Conservation (phyloP, 2,329 filamentous ascomycete genomes). For the Epichloe elymi region DNA sequence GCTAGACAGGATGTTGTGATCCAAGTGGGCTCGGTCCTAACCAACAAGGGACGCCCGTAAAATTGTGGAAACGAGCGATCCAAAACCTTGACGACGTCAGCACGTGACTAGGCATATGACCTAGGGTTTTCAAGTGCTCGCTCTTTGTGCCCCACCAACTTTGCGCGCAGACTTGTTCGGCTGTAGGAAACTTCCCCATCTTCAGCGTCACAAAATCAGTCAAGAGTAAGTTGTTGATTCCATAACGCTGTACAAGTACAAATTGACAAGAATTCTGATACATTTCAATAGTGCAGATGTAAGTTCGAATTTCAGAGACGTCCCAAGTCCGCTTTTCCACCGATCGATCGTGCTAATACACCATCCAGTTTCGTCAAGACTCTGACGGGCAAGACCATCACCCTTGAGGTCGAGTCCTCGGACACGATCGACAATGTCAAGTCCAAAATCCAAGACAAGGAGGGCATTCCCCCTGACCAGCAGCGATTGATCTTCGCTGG, state of each 20-base stretch:
- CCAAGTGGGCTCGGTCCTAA: too few relatives aligned
- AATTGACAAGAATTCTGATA: constrained; percentile 30
- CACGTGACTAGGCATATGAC: constrained; percentile 20
- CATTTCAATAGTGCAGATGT: constrained; percentile 69
- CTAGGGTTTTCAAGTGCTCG: constrained; percentile 24
- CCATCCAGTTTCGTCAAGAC: constrained; percentile 91
- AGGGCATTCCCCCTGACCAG: constrained; percentile 92
- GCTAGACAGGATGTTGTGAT: too few relatives aligned
- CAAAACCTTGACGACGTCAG: too few relatives aligned
- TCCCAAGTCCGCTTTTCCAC: background rate
- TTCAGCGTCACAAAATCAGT: constrained; percentile 36
- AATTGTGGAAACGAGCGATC: too few relatives aligned
- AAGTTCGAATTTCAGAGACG: constrained; percentile 30
- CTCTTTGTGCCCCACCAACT: constrained; percentile 30
- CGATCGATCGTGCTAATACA: constrained; percentile 16
- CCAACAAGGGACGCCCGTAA: too few relatives aligned
- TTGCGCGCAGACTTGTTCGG: constrained; percentile 24
- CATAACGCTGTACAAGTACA: background rate
- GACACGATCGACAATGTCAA: constrained; percentile 99
- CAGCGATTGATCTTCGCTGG: constrained; percentile 98
- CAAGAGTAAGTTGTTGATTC: constrained; percentile 40
- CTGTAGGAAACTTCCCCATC: constrained; percentile 25
- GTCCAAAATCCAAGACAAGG: constrained; percentile 99
- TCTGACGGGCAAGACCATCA: constrained; percentile 99
- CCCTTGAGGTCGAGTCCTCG: constrained; percentile 96